Conservation (phyloP, 768 basidiomycete genomes). For the Trametes villosa region DNA sequence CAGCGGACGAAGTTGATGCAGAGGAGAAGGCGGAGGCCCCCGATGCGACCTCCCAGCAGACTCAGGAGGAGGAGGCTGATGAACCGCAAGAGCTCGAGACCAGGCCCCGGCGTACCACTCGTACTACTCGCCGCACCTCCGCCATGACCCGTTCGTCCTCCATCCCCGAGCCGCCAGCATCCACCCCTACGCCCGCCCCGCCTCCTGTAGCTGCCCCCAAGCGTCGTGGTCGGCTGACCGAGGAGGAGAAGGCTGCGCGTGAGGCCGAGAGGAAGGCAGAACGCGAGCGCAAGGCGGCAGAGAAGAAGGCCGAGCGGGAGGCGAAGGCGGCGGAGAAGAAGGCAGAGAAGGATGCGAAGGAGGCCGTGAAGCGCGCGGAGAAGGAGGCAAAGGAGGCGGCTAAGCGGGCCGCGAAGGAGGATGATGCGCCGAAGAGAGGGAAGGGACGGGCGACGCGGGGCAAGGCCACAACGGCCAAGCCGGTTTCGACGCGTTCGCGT, state of each 20-base stretch:
- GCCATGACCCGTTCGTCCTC: slow-evolving; percentile 4
- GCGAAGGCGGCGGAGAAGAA: slow-evolving; percentile 19
- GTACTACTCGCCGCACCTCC: slow-evolving; percentile 9
- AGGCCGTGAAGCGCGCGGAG: slow-evolving; percentile 20
- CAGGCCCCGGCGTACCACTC: slow-evolving; percentile 15
- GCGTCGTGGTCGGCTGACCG: slow-evolving; percentile 25
- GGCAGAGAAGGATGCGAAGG: slow-evolving; percentile 20
- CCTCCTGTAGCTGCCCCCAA: slow-evolving; percentile 18
- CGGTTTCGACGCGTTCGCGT: slow-evolving; percentile 15
- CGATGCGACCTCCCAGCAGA: not conserved
- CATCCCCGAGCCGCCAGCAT: not conserved
- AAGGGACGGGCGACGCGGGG: not conserved
- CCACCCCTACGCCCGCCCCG: slow-evolving; percentile 13
- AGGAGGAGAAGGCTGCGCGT: slow-evolving; percentile 32
- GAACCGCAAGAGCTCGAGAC: not conserved
- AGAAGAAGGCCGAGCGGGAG: slow-evolving; percentile 26
- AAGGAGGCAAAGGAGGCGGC: slow-evolving; percentile 25
- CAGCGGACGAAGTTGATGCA: not conserved
- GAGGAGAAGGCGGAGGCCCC: not conserved
- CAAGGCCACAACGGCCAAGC: not conserved
- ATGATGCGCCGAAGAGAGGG: slow-evolving; percentile 18
- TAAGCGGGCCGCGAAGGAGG: slow-evolving; percentile 16
- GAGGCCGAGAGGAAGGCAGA: slow-evolving; percentile 21
- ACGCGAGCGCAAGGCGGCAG: slow-evolving; percentile 23
- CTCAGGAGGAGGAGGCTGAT: not conserved